Conservation (phyloP, 2,329 filamentous ascomycete species). For the Chaetomium globosum region DNA sequence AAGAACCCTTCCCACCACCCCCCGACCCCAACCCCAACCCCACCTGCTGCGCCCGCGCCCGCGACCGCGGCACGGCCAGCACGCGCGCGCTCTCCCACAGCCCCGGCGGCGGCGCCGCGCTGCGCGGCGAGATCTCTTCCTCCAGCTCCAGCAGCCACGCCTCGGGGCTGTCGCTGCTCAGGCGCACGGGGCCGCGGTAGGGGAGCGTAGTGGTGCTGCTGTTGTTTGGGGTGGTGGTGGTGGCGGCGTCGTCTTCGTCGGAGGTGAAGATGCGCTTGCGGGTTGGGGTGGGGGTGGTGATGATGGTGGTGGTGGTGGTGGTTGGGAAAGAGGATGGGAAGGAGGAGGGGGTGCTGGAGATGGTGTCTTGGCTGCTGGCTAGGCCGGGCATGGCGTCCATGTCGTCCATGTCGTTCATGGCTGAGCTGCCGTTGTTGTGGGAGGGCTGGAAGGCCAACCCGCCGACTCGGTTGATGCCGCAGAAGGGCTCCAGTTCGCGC, state of each 20-base stretch:
- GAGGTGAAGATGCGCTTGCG: slow-evolving; percentile 55
- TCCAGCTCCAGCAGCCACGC: slow-evolving; percentile 41
- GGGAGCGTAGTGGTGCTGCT: slow-evolving; percentile 25
- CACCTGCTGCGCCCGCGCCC: slow-evolving; percentile 24
- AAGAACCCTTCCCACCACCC: slow-evolving; percentile 17
- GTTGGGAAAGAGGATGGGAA: slow-evolving; percentile 33
- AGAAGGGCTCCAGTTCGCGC: slow-evolving; percentile 76
- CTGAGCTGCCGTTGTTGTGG: slow-evolving; percentile 21
- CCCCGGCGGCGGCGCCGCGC: slow-evolving; percentile 44
- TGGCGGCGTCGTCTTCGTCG: slow-evolving; percentile 45
- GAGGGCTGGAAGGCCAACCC: slow-evolving; percentile 64
- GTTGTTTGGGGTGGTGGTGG: neutral
- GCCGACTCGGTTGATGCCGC: slow-evolving; percentile 75
- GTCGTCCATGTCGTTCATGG: neutral
- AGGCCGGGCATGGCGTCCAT: neutral
- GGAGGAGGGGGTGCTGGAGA: slow-evolving; percentile 43
- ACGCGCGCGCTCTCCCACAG: slow-evolving; percentile 42
- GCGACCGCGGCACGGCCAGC: slow-evolving; percentile 53
- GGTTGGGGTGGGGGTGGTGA: neutral
- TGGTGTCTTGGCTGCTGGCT: slow-evolving; percentile 58
- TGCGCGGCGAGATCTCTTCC: slow-evolving; percentile 47
- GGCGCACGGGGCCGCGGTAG: slow-evolving; percentile 34
- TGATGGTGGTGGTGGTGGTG: slow-evolving; percentile 17
- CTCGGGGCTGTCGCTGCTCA: slow-evolving; percentile 32
- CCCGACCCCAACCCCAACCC: slow-evolving; percentile 11